Evolutionary conservation across 805 yeast genomes (phyloP).

Genomic region (Candida corydali): DNA sequence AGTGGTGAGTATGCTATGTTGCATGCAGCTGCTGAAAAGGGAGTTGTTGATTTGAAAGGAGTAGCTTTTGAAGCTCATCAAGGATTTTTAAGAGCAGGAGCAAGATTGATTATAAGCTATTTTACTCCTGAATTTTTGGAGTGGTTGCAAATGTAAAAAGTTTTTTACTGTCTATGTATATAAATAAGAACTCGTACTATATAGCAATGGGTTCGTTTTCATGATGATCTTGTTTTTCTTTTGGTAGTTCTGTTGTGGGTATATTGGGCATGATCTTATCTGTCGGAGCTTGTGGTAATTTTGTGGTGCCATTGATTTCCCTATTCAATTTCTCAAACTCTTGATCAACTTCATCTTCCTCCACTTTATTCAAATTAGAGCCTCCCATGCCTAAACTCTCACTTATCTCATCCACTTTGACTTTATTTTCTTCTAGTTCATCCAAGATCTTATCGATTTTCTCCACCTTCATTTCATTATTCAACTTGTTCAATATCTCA

Average conservation of each 20-base stretch:
- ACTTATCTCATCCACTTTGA: conserved; percentile 72
- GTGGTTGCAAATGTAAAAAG: conserved; percentile 52
- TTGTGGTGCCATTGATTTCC: conserved; percentile 30
- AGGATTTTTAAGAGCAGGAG: conserved; percentile 95
- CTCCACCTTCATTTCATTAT: conserved; percentile 72
- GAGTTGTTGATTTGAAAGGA: conserved; percentile 77
- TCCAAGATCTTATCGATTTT: conserved; percentile 81
- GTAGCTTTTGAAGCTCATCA: conserved; percentile 85
- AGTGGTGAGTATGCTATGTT: conserved; percentile 97
- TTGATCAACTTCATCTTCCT: conserved; percentile 63
- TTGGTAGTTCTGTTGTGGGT: conserved; percentile 16
- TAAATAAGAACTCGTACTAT: conserved; percentile 6
- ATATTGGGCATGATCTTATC: conserved; percentile 23
- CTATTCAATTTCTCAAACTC: conserved; percentile 51
- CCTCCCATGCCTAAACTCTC: conserved; percentile 47
- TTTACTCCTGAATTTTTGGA: conserved; percentile 94
- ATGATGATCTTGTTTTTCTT: conserved; percentile 14
- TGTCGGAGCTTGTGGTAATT: conserved; percentile 19
- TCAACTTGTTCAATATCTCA: conserved; percentile 66
- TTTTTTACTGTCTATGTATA: not conserved
- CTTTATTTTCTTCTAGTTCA: conserved; percentile 75
- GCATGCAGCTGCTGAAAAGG: conserved; percentile 97
- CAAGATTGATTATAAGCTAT: conserved; percentile 83
- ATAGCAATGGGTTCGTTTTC: conserved; percentile 14
- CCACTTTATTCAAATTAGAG: conserved; percentile 35